Conservation (phyloP, 139 green algal species). For the Coelastrella sp. region DNA sequence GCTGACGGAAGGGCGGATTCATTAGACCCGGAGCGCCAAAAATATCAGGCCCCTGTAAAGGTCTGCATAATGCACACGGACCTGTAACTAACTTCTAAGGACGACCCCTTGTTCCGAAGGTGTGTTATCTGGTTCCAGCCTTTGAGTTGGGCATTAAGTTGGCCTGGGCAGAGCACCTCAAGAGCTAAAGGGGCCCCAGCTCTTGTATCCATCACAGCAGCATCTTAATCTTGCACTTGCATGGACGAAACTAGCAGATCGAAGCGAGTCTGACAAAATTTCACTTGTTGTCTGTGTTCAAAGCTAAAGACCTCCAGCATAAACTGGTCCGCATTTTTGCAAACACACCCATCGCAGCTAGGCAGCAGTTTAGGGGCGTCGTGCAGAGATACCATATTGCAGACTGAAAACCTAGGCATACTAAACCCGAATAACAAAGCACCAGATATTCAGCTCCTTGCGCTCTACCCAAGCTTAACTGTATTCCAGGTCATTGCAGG, state of each 20-base stretch:
- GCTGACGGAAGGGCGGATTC: not conserved
- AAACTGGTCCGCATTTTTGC: not conserved
- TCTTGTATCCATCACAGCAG: not conserved
- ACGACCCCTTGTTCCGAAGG: not conserved
- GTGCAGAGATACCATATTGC: not conserved
- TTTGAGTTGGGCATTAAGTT: not conserved
- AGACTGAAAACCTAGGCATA: conserved; percentile 1
- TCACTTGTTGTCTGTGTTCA: not conserved
- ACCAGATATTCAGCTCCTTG: not conserved
- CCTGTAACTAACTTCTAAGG: not conserved
- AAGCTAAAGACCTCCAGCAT: not conserved
- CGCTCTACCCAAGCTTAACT: too few relatives aligned
- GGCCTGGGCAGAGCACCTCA: not conserved
- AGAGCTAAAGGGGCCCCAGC: not conserved
- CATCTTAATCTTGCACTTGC: not conserved
- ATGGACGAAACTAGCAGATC: not conserved
- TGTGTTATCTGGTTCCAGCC: not conserved
- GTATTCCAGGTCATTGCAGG: not conserved
- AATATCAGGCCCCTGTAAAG: too few relatives aligned
- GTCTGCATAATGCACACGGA: not conserved
- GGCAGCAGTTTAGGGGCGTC: not conserved
- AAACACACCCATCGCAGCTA: not conserved
- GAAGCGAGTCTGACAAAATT: not conserved
- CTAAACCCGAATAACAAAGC: not conserved
- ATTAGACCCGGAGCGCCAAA: not conserved